phyloP scores from a whole-genome alignment of 345 rosid genomes.

The Melaleuca quinquenervia region DNA sequence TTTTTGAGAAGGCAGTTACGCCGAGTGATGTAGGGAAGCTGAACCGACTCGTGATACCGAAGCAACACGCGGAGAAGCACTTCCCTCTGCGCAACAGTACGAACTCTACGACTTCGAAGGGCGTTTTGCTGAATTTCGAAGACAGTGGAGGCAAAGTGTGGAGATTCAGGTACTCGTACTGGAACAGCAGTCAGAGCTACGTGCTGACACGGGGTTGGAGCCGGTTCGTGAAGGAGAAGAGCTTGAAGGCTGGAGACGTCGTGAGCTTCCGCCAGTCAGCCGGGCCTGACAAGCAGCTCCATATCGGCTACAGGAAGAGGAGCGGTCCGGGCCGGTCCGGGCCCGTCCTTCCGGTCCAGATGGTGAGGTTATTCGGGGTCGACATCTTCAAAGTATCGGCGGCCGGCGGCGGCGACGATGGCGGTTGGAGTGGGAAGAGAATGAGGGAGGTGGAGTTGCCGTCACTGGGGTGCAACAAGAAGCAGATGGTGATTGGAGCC shows the following conservation, averaged over 20 bases:
- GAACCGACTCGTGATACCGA: conserved; percentile 50
- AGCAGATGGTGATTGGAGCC: conserved; percentile 55
- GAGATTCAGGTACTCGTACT: conserved; percentile 91
- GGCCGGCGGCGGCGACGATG: conserved; percentile 1
- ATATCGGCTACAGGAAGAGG: conserved; percentile 46
- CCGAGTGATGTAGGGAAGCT: conserved; percentile 67
- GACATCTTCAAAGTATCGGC: background rate
- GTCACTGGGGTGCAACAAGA: conserved; percentile 52
- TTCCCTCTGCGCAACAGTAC: conserved; percentile 49
- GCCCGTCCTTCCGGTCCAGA: conserved; percentile 29
- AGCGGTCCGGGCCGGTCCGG: conserved; percentile 4
- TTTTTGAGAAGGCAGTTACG: conserved; percentile 47
- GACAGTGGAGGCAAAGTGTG: conserved; percentile 68
- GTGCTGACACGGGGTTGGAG: conserved; percentile 98
- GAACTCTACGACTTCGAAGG: conserved; percentile 25
- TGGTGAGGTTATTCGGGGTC: conserved; percentile 37
- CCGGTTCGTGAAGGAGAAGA: conserved; percentile 83
- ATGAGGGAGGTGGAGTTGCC: conserved; percentile 43
- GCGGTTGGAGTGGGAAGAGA: conserved; percentile 44
- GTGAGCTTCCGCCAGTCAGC: conserved; percentile 78
- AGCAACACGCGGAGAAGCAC: conserved; percentile 64
- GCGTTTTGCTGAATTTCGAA: conserved; percentile 55
- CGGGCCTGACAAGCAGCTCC: conserved; percentile 57
- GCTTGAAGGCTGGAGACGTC: conserved; percentile 66
- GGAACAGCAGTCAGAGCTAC: conserved; percentile 96